These are phyloP conservation scores for Solanum chaucha DNA, from an alignment of 257 asterid species.

Conservation along the genomic window DNA sequence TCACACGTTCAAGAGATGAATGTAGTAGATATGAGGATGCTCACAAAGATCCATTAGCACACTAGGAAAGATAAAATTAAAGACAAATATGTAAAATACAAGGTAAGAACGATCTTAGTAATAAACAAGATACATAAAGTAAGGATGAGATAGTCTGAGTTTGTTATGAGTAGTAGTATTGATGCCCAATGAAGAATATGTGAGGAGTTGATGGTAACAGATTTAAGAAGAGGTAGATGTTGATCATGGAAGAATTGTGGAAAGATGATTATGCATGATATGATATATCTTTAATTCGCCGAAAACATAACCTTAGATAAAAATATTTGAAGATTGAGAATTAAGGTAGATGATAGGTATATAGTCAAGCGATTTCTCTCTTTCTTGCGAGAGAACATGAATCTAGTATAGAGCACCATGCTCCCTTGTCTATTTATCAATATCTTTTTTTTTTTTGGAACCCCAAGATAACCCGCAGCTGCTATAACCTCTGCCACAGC, in stretches of 20 bases:
- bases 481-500: too few relatives aligned
- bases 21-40: background rate
- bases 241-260: too few relatives aligned
- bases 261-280: background rate
- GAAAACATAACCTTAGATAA: background rate
- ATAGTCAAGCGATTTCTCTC: background rate
- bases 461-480: too few relatives aligned
- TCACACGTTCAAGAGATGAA: background rate
- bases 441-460: too few relatives aligned
- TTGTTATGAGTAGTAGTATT: background rate
- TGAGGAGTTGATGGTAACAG: background rate
- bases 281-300: background rate
- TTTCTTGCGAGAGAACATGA: background rate
- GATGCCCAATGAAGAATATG: background rate
- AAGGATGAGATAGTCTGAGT: background rate
- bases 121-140: background rate
- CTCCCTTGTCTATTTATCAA: background rate
- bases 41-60: background rate
- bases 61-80: background rate
- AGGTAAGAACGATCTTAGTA: background rate
- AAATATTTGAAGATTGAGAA: background rate
- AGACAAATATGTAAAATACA: background rate
- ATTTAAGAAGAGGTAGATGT: background rate
- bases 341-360: background rate
- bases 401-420: background rate